These are phyloP conservation scores for Dentipellis sp. DNA, from an alignment of 768 basidiomycete genomes.

Conservation along the genomic window DNA sequence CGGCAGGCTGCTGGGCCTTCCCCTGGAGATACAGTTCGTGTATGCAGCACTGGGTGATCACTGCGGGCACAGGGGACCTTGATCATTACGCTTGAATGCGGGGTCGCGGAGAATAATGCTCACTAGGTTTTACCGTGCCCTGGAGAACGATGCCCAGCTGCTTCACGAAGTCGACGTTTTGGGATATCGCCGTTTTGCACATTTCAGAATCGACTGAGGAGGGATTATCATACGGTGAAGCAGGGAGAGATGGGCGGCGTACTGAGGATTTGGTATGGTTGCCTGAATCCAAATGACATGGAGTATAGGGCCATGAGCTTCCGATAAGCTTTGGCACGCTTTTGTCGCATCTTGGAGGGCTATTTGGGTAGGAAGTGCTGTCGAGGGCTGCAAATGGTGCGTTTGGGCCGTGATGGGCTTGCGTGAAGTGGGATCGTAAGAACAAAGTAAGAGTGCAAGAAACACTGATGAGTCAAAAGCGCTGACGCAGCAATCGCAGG, in stretches of 20 bases:
- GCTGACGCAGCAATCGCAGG: not conserved
- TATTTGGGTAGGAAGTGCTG: not conserved
- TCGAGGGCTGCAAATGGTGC: too few relatives aligned
- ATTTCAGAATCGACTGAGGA: conserved; percentile 75
- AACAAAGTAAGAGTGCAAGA: too few relatives aligned
- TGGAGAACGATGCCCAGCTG: conserved; percentile 74
- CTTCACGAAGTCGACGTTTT: conserved; percentile 69
- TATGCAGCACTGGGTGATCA: conserved; percentile 99
- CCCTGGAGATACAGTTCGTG: conserved; percentile 88
- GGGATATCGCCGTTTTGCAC: conserved; percentile 56
- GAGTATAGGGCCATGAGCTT: conserved; percentile 90
- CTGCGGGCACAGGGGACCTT: conserved; percentile 40
- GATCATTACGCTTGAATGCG: conserved; percentile 20
- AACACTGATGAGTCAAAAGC: not conserved
- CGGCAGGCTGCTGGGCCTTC: conserved; percentile 57
- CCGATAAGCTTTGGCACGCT: conserved; percentile 88
- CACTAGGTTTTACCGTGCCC: conserved; percentile 87
- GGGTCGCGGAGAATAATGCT: conserved; percentile 25
- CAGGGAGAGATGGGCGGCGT: conserved; percentile 9
- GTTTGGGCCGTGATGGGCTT: too few relatives aligned
- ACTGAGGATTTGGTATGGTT: conserved; percentile 93
- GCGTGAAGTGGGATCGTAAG: too few relatives aligned
- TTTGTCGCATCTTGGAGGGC: conserved; percentile 69
- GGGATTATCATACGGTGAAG: conserved; percentile 4
- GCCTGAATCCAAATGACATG: conserved; percentile 81